Conservation (phyloP, 805 yeast species). For the Phaffomyces opuntiae region DNA sequence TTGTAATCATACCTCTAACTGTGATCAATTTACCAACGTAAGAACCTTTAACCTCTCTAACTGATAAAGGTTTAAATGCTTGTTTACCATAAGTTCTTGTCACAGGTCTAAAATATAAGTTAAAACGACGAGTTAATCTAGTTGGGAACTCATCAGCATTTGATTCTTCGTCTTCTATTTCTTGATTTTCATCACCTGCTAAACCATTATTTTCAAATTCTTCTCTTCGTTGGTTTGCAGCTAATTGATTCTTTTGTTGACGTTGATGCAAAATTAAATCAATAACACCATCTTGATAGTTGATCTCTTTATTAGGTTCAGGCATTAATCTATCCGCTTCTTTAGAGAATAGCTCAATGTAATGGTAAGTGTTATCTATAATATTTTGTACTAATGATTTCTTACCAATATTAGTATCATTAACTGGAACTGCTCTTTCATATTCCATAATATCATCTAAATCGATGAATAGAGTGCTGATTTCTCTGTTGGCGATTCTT, state of each 20-base stretch:
- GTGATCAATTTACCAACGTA: conserved; percentile 84
- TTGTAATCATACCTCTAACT: conserved; percentile 87
- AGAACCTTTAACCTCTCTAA: conserved; percentile 81
- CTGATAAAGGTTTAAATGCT: conserved; percentile 58
- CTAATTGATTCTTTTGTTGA: conserved; percentile 69
- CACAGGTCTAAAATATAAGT: conserved; percentile 79
- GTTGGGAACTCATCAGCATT: conserved; percentile 64
- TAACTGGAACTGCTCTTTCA: conserved; percentile 40
- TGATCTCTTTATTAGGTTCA: conserved; percentile 70
- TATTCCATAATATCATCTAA: conserved; percentile 76
- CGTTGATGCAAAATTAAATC: conserved; percentile 93
- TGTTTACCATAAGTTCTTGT: conserved; percentile 29
- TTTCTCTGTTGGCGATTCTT: conserved; percentile 77
- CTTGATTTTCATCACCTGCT: conserved; percentile 19
- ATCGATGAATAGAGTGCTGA: conserved; percentile 61
- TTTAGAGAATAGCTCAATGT: conserved; percentile 65
- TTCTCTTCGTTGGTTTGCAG: conserved; percentile 58
- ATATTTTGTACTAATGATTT: conserved; percentile 49
- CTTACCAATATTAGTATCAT: conserved; percentile 17
- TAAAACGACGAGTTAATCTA: conserved; percentile 78
- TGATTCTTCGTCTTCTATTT: conserved; percentile 23
- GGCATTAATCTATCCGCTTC: conserved; percentile 83
- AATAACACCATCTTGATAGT: conserved; percentile 80
- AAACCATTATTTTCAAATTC: conserved; percentile 42
- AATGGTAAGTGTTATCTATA: conserved; percentile 69